Evolutionary conservation across 2,329 filamentous ascomycete genomes (phyloP).

Genomic region (Trichoderma sp.): DNA sequence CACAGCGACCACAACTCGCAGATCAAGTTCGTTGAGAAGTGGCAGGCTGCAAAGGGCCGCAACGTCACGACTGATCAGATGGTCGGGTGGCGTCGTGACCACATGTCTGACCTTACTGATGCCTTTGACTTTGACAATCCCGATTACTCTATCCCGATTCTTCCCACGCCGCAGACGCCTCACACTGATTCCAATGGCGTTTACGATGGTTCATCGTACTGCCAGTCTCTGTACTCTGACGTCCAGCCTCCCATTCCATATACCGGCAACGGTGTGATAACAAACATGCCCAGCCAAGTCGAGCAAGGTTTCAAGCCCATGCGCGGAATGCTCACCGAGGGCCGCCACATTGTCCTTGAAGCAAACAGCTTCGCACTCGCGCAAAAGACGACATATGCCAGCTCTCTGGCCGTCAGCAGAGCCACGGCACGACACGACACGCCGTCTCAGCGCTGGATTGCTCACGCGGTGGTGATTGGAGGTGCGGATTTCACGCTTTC

Average conservation of each 20-base stretch:
- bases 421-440: conserved; percentile 34
- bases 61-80: conserved; percentile 37
- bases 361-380: conserved; percentile 43
- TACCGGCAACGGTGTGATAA: conserved; percentile 34
- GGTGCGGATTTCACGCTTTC: conserved; percentile 30
- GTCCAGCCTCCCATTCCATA: conserved; percentile 49
- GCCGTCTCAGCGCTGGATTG: conserved; percentile 48
- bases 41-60: conserved; percentile 39
- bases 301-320: conserved; percentile 55
- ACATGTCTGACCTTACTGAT: conserved; percentile 37
- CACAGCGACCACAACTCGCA: conserved; percentile 56
- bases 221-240: conserved; percentile 39
- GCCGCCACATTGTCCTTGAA: conserved; percentile 53
- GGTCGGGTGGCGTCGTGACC: conserved; percentile 32
- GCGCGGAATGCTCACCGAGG: conserved; percentile 52
- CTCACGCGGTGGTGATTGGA: conserved; percentile 39
- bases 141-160: conserved; percentile 45
- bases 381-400: conserved; percentile 30
- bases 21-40: conserved; percentile 53
- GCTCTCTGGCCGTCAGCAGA: background rate
- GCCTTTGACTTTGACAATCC: conserved; percentile 49
- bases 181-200: conserved; percentile 41
- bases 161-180: conserved; percentile 45
- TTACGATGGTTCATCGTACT: conserved; percentile 45
- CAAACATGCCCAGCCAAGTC: conserved; percentile 40